These are phyloP conservation scores for Asparagopsis taxiformis DNA, from an alignment of 31 red algal genomes.

Conservation along the genomic window DNA sequence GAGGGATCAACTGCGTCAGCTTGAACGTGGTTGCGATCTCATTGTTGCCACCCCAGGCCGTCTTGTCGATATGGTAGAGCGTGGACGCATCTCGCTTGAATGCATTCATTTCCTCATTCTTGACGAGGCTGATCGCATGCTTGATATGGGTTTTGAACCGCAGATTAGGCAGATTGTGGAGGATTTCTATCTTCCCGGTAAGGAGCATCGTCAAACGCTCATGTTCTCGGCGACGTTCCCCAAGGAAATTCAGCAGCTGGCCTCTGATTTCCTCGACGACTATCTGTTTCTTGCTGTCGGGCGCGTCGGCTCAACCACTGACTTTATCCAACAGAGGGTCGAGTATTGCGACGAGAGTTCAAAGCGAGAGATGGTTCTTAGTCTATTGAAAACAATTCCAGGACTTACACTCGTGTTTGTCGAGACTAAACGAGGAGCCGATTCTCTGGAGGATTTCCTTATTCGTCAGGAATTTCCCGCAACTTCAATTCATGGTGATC, in stretches of 20 bases:
- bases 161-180: conserved; percentile 98
- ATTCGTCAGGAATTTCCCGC: conserved; percentile 84
- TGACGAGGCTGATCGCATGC: conserved; percentile 99
- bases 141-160: conserved; percentile 99
- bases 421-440: conserved; percentile 93
- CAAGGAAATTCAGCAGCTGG: conserved; percentile 91
- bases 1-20: conserved; percentile 82
- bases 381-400: conserved; percentile 85
- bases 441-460: conserved; percentile 88
- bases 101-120: conserved; percentile 87
- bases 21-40: conserved; percentile 93
- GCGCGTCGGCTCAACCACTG: conserved; percentile 94
- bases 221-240: conserved; percentile 99
- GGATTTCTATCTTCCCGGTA: conserved; percentile 72
- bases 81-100: conserved; percentile 85
- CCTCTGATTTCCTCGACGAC: conserved; percentile 94
- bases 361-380: conserved; percentile 90
- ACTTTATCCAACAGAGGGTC: conserved; percentile 92
- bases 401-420: conserved; percentile 94
- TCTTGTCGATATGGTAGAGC: conserved; percentile 95
- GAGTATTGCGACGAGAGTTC: conserved; percentile 77
- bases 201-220: conserved; percentile 87
- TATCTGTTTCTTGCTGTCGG: conserved; percentile 96
- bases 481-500: conserved; percentile 96
- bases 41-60: conserved; percentile 97